Evolutionary conservation across 179 eudicot genomes (phyloP).

Genomic region (Silene vulgaris): DNA sequence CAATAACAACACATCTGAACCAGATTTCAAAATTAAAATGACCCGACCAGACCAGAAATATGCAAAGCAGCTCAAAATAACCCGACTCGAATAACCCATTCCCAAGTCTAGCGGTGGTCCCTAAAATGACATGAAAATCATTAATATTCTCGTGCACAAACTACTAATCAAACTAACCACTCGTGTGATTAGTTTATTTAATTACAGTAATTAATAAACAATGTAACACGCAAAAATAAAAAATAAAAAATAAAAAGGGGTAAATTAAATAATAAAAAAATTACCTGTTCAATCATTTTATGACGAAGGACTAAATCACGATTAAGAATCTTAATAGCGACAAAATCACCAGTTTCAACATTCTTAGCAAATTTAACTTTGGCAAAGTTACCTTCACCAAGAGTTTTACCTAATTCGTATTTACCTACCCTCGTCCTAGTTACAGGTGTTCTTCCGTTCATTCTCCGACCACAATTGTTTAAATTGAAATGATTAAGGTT

Average conservation of each 20-base stretch:
- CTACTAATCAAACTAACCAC: not conserved
- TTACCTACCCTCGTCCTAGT: conserved; percentile 65
- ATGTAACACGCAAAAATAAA: not conserved
- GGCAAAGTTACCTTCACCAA: conserved; percentile 77
- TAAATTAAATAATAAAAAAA: not conserved
- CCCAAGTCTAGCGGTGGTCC: not conserved
- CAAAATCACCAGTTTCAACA: conserved; percentile 42
- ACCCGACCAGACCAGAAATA: no score
- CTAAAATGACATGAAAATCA: not conserved
- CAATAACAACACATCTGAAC: no score
- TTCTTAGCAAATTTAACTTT: conserved; percentile 73
- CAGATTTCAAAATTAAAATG: no score
- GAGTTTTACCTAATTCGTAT: conserved; percentile 68
- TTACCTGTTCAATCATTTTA: conserved; percentile 79
- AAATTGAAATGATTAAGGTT: not conserved
- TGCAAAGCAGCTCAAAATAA: no score
- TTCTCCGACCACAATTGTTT: conserved; percentile 14
- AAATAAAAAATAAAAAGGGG: not conserved
- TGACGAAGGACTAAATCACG: conserved; percentile 61
- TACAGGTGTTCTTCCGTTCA: conserved; percentile 24
- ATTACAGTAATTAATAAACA: not conserved
- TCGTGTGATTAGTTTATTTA: not conserved
- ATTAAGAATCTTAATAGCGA: conserved; percentile 70
- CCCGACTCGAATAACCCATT: no score
- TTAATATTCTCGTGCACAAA: not conserved